A percentile compares a stretch with the other conserved stretches of the same genome.
These are phyloP conservation scores for Exutisphaerella laricina DNA, from an alignment of 2,329 filamentous ascomycete genomes.

Conservation along the genomic window DNA sequence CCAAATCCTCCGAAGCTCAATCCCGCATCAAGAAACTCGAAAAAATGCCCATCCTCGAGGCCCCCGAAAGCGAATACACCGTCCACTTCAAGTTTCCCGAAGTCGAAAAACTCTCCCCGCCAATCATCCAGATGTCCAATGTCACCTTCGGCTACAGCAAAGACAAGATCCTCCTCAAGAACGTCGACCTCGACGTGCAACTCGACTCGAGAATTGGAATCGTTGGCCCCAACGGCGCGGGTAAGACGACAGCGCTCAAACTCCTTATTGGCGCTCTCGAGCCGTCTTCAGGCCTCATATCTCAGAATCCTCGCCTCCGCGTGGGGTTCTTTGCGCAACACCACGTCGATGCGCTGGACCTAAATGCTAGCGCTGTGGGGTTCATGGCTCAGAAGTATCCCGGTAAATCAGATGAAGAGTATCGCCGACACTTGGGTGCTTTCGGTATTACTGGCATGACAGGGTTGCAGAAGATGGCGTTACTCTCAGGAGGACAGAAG, in stretches of 20 bases:
- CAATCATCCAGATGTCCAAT: constrained; percentile 94
- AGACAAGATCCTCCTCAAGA: constrained; percentile 71
- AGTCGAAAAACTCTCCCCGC: constrained; percentile 93
- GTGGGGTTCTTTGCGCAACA: constrained; percentile 98
- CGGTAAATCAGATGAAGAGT: constrained; percentile 91
- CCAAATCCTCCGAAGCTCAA: constrained; percentile 96
- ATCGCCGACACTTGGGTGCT: constrained; percentile 87
- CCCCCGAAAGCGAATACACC: constrained; percentile 89
- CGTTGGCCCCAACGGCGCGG: constrained; percentile 97
- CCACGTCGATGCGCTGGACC: constrained; percentile 91
- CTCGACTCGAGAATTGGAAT: constrained; percentile 98
- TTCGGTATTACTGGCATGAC: constrained; percentile 86
- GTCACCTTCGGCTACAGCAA: constrained; percentile 83
- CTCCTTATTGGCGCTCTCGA: constrained; percentile 84
- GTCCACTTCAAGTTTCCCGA: constrained; percentile 97
- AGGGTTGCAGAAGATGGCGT: constrained; percentile 88
- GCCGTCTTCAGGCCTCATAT: constrained; percentile 74
- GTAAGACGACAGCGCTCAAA: constrained; percentile 98
- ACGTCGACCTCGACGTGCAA: constrained; percentile 94
- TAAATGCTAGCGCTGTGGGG: constrained; percentile 80
- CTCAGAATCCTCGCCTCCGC: constrained; percentile 78
- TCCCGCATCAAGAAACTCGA: constrained; percentile 99
- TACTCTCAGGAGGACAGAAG: constrained; percentile 95
- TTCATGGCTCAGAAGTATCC: constrained; percentile 95
- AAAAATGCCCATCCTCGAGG: constrained; percentile 85